Percentiles rank a stretch among this genome's conserved stretches.
phyloP scores from a whole-genome alignment of 2,329 filamentous ascomycete species.

The Verticillium isaacii region DNA sequence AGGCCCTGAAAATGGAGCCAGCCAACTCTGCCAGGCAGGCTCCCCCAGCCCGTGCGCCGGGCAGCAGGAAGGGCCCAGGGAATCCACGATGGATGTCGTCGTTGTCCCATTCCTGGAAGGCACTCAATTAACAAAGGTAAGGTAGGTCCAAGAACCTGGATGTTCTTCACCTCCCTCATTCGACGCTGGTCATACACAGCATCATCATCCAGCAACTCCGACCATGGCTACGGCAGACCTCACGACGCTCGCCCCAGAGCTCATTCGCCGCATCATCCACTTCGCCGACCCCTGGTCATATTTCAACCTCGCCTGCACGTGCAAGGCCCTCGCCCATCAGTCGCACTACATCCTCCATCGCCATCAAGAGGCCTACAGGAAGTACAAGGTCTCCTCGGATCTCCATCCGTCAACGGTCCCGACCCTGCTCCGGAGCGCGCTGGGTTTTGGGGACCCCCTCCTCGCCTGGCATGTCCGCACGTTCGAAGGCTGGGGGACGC shows the following conservation, averaged over 20 bases:
- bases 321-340: background rate
- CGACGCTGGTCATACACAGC: too few species aligned
- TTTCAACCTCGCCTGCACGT: constrained; percentile 1
- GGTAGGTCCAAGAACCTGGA: too few species aligned
- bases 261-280: constrained; percentile 4
- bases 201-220: too few species aligned
- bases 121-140: too few species aligned
- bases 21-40: too few species aligned
- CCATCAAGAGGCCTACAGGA: constrained; percentile 1
- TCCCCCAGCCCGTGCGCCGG: too few species aligned
- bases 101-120: too few species aligned
- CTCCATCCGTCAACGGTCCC: constrained; percentile 1
- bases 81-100: too few species aligned
- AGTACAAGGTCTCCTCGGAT: constrained; percentile 1
- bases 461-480: constrained; percentile 4
- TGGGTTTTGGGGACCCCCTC: background rate
- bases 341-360: background rate
- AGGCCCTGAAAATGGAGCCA: too few species aligned
- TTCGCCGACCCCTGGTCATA: background rate
- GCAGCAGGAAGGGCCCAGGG: too few species aligned
- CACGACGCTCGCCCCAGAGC: constrained; percentile 1
- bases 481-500: constrained; percentile 3
- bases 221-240: background rate
- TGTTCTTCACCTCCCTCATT: too few species aligned
- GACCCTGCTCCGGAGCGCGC: background rate